Conservation (phyloP, 768 basidiomycete species). For the Tylopilus felleus region DNA sequence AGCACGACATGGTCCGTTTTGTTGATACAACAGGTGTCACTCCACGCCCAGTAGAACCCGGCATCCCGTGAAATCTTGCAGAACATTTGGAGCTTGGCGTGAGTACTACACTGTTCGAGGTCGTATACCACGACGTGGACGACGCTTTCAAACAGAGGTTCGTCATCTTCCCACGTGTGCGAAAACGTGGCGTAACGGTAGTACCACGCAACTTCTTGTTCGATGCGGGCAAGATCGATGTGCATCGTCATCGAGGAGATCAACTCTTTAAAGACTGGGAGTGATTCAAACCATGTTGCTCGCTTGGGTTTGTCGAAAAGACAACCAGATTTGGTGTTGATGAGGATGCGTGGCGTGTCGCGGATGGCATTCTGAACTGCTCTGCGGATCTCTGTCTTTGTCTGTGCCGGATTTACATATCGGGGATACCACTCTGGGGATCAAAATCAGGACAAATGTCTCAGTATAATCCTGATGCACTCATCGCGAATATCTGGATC, state of each 20-base stretch:
- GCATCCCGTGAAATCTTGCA: neutral
- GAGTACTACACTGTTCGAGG: neutral
- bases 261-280: neutral
- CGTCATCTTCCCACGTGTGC: neutral
- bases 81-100: neutral
- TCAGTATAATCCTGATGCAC: neutral
- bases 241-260: neutral
- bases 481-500: neutral
- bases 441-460: neutral
- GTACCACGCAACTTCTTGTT: neutral
- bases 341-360: neutral
- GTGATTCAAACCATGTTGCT: neutral
- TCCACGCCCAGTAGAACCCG: neutral
- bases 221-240: neutral
- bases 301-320: neutral
- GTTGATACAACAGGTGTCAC: neutral
- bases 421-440: neutral
- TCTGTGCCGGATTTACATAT: neutral
- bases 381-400: neutral
- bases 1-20: neutral
- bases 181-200: neutral
- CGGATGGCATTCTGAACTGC: neutral
- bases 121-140: neutral
- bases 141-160: neutral
- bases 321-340: neutral